A percentile compares a stretch with the other conserved stretches of the same genome.
These are phyloP conservation scores for Digitaria exilis DNA, from an alignment of 202 grass and related monocot genomes.

Conservation along the genomic window DNA sequence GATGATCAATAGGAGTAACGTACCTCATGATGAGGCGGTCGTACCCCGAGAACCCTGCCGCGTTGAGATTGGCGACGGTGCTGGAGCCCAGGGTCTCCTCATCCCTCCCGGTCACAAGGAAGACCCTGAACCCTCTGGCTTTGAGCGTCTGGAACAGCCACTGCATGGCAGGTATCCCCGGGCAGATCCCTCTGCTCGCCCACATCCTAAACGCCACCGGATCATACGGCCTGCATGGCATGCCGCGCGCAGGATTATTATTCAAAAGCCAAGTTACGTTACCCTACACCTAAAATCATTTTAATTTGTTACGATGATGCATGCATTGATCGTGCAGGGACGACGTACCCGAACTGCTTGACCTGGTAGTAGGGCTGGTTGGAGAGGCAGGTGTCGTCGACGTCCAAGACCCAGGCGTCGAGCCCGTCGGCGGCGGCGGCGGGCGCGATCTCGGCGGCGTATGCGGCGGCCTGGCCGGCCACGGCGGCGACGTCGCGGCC, in stretches of 20 bases:
- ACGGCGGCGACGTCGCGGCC: constrained; percentile 50
- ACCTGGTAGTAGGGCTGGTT: constrained; percentile 72
- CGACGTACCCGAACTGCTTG: constrained; percentile 67
- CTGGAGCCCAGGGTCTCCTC: constrained; percentile 45
- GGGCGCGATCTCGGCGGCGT: constrained; percentile 22
- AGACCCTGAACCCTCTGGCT: constrained; percentile 52
- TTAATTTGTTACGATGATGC: too few relatives aligned
- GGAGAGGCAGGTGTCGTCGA: constrained; percentile 91
- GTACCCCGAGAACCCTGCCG: constrained; percentile 60
- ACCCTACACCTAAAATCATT: too few relatives aligned
- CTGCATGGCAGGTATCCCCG: constrained; percentile 57
- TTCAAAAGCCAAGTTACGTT: neutral
- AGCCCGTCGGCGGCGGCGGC: constrained; percentile 45
- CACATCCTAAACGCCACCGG: constrained; percentile 62
- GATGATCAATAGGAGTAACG: neutral
- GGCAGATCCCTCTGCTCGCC: constrained; percentile 61
- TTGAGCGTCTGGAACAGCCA: constrained; percentile 56
- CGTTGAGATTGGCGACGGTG: constrained; percentile 57
- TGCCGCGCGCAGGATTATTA: too few relatives aligned
- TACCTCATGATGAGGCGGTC: constrained; percentile 88
- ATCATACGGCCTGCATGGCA: constrained; percentile 47
- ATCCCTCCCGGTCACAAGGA: constrained; percentile 70
- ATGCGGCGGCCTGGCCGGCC: constrained; percentile 43
- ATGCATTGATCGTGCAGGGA: neutral
- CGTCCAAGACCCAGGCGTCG: constrained; percentile 81